Percentiles rank a stretch among this genome's conserved stretches.
phyloP scores from a whole-genome alignment of 1,139 yeast species.

The Suhomyces yuchorum region DNA sequence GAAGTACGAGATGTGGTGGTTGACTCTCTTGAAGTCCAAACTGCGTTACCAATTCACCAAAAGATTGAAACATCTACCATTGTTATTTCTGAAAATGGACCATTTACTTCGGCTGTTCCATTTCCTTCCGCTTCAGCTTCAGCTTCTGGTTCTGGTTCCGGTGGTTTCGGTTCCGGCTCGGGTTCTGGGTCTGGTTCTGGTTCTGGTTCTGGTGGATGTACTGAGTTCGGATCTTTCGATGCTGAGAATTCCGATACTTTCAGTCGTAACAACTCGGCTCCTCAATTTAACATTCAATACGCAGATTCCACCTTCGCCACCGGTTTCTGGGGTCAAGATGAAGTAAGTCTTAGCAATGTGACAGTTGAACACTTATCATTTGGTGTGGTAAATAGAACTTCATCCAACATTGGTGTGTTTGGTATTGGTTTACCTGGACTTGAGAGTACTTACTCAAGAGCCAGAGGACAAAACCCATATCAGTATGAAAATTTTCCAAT shows the following conservation, averaged over 20 bases:
- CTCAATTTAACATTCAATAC: slow-evolving; percentile 49
- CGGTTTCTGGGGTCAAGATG: slow-evolving; percentile 61
- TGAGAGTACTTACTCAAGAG: slow-evolving; percentile 37
- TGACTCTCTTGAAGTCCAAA: neutral
- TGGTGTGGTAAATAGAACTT: slow-evolving; percentile 50
- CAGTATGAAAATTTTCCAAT: slow-evolving; percentile 60
- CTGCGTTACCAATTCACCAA: neutral
- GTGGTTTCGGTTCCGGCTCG: slow-evolving; percentile 1
- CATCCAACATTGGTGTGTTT: slow-evolving; percentile 49
- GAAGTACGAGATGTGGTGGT: neutral
- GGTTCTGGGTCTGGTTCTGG: slow-evolving; percentile 11
- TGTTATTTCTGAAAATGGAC: neutral
- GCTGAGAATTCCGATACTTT: slow-evolving; percentile 37
- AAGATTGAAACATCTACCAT: neutral
- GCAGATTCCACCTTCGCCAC: slow-evolving; percentile 63
- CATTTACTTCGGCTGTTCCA: neutral
- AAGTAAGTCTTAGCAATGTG: slow-evolving; percentile 40
- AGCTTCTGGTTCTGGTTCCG: neutral
- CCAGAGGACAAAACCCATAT: slow-evolving; percentile 17
- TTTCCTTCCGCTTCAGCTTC: neutral
- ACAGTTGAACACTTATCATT: slow-evolving; percentile 49
- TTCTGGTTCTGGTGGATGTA: slow-evolving; percentile 21
- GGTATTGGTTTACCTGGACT: slow-evolving; percentile 59
- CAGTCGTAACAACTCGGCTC: slow-evolving; percentile 35
- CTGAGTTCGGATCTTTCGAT: slow-evolving; percentile 42